phyloP scores from a whole-genome alignment of 1,139 yeast species.

The Hyphopichia pseudoburtonii region DNA sequence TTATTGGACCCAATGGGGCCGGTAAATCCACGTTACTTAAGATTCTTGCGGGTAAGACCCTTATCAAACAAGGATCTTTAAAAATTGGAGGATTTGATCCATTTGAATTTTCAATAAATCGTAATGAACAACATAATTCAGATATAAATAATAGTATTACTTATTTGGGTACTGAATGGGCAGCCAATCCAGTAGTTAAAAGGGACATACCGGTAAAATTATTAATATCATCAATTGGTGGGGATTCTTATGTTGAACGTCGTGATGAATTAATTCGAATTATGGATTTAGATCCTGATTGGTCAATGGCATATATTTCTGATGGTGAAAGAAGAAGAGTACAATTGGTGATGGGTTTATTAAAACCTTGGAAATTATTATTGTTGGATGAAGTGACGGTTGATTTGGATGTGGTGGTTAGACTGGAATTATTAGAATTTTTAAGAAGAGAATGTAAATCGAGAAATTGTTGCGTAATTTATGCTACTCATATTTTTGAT shows the following conservation, averaged over 20 bases:
- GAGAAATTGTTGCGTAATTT: slow-evolving; percentile 71
- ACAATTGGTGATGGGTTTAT: slow-evolving; percentile 88
- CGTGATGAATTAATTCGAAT: slow-evolving; percentile 73
- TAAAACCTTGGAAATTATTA: slow-evolving; percentile 85
- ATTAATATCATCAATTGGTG: slow-evolving; percentile 80
- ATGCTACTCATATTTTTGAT: slow-evolving; percentile 96
- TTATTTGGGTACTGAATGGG: slow-evolving; percentile 97
- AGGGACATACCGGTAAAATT: slow-evolving; percentile 86
- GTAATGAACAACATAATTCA: slow-evolving; percentile 39
- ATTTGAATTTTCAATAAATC: slow-evolving; percentile 59
- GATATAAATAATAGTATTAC: slow-evolving; percentile 54
- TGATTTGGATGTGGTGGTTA: slow-evolving; percentile 88
- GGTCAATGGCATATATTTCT: slow-evolving; percentile 91
- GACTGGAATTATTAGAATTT: slow-evolving; percentile 70
- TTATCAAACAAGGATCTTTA: slow-evolving; percentile 69
- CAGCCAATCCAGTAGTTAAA: slow-evolving; percentile 83
- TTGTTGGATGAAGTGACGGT: slow-evolving; percentile 94
- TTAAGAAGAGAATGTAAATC: slow-evolving; percentile 65
- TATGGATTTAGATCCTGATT: slow-evolving; percentile 77
- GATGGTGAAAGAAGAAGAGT: slow-evolving; percentile 96
- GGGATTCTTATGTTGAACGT: slow-evolving; percentile 68
- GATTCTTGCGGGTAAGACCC: slow-evolving; percentile 86
- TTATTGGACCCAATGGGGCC: slow-evolving; percentile 96
- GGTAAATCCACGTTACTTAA: slow-evolving; percentile 88
- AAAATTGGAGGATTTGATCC: slow-evolving; percentile 84